Evolutionary conservation across 164 flowering plant species (phyloP).

Genomic region (Dillenia turbinata): DNA sequence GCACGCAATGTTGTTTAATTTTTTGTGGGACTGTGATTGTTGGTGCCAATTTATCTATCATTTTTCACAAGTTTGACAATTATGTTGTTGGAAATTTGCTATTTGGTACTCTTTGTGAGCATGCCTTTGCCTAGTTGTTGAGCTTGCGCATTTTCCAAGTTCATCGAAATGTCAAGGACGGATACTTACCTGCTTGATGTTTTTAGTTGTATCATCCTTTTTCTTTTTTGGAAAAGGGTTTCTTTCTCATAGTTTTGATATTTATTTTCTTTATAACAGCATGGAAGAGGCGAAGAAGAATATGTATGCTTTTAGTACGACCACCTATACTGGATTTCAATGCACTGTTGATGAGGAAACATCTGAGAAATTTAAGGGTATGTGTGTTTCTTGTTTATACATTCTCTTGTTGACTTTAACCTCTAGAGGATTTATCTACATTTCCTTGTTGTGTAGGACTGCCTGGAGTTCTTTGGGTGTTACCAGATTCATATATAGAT

Average conservation of each 20-base stretch:
- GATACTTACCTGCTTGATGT: no score
- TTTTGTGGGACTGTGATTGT: no score
- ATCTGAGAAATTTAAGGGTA: conserved; percentile 94
- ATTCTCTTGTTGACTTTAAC: not conserved
- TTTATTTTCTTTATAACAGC: conserved; percentile 32
- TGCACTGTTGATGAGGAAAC: conserved; percentile 92
- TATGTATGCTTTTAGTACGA: conserved; percentile 97
- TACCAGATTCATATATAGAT: conserved; percentile 94
- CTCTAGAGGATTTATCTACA: not conserved
- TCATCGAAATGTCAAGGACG: no score
- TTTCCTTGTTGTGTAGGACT: conserved; percentile 44
- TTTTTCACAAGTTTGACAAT: no score
- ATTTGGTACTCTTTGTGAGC: no score
- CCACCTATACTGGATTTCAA: conserved; percentile 97
- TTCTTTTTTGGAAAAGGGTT: not conserved
- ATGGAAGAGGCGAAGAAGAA: conserved; percentile 99
- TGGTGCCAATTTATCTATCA: no score
- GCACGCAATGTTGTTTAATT: no score
- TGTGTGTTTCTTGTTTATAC: not conserved
- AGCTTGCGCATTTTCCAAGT: no score
- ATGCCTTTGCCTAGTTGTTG: no score
- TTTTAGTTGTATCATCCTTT: no score
- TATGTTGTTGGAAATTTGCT: no score
- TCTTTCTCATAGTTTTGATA: not conserved
- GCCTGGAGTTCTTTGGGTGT: conserved; percentile 98